These are phyloP conservation scores for Cladophialophora psammophila DNA, from an alignment of 2,329 filamentous ascomycete genomes.

Conservation along the genomic window DNA sequence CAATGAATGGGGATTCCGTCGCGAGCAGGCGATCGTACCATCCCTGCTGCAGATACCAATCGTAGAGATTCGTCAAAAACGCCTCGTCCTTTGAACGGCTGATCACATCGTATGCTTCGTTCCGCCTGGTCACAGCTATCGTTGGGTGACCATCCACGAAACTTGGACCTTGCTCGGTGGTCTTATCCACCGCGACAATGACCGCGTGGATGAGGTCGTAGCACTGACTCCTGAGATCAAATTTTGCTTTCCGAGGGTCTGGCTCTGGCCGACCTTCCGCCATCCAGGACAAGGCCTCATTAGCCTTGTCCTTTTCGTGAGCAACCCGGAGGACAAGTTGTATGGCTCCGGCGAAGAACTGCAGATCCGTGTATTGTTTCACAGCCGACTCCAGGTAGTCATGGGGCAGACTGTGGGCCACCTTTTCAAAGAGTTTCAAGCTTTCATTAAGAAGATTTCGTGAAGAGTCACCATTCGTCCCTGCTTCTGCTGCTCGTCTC, in stretches of 20 bases:
- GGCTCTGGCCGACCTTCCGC: constrained; percentile 77
- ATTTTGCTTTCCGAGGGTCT: constrained; percentile 74
- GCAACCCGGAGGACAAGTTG: constrained; percentile 85
- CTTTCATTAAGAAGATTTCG: constrained; percentile 87
- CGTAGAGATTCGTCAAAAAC: constrained; percentile 95
- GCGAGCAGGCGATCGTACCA: constrained; percentile 86
- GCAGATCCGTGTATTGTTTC: constrained; percentile 77
- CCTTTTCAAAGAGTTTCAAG: constrained; percentile 83
- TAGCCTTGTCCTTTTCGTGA: constrained; percentile 83
- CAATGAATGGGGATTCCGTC: constrained; percentile 83
- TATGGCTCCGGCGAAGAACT: constrained; percentile 94
- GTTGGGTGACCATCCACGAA: constrained; percentile 80
- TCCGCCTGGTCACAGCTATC: constrained; percentile 76
- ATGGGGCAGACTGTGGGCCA: constrained; percentile 80
- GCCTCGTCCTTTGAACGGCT: constrained; percentile 88
- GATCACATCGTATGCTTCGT: constrained; percentile 90
- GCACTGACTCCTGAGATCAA: constrained; percentile 75
- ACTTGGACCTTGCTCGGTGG: constrained; percentile 72
- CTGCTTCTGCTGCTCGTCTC: constrained; percentile 83
- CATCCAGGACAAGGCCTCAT: constrained; percentile 83
- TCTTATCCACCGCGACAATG: constrained; percentile 76
- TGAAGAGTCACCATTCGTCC: constrained; percentile 75
- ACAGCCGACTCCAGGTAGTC: constrained; percentile 81
- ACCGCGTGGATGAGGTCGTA: constrained; percentile 90
- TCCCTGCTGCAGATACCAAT: constrained; percentile 90